A percentile compares a stretch with the other conserved stretches of the same genome.
Conservation (phyloP, 1,284 basidiomycete genomes). For the Megacollybia platyphylla region DNA sequence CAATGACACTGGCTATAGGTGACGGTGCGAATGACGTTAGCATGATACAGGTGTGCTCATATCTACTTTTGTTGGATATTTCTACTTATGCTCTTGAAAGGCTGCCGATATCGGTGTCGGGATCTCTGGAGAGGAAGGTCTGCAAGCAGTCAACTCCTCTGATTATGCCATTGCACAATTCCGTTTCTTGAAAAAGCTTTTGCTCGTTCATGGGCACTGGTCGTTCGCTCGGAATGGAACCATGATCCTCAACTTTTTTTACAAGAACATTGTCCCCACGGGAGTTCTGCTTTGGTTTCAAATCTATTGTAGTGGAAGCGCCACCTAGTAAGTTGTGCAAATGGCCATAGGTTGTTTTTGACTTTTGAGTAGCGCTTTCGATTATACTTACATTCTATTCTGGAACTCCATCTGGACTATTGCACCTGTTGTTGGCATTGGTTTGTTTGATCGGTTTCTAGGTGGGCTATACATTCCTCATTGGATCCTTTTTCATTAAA, state of each 20-base stretch:
- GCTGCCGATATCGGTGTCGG: conserved; percentile 95
- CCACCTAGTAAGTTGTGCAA: conserved; percentile 60
- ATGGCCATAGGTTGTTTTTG: background rate
- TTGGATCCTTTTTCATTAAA: background rate
- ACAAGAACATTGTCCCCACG: conserved; percentile 96
- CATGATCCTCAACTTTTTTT: conserved; percentile 96
- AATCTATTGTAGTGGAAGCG: conserved; percentile 94
- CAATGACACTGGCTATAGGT: conserved; percentile 91
- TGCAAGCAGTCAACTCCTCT: conserved; percentile 94
- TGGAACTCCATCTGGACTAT: conserved; percentile 99
- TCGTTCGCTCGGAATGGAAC: conserved; percentile 90
- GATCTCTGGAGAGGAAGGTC: conserved; percentile 90
- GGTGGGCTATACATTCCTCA: conserved; percentile 29
- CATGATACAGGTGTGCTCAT: conserved; percentile 60
- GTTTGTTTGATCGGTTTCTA: conserved; percentile 86
- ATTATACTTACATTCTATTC: conserved; percentile 91
- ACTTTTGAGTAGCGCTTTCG: conserved; percentile 48
- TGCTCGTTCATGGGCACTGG: conserved; percentile 97
- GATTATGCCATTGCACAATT: conserved; percentile 97
- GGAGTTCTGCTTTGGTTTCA: conserved; percentile 98
- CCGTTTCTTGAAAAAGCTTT: conserved; percentile 80
- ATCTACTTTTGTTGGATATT: background rate
- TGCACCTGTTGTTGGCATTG: conserved; percentile 86
- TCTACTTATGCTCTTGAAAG: conserved; percentile 20
- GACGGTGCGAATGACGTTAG: conserved; percentile 96